Evolutionary conservation across 805 yeast genomes (phyloP).

Genomic region (Grigorovia transvaalensis): DNA sequence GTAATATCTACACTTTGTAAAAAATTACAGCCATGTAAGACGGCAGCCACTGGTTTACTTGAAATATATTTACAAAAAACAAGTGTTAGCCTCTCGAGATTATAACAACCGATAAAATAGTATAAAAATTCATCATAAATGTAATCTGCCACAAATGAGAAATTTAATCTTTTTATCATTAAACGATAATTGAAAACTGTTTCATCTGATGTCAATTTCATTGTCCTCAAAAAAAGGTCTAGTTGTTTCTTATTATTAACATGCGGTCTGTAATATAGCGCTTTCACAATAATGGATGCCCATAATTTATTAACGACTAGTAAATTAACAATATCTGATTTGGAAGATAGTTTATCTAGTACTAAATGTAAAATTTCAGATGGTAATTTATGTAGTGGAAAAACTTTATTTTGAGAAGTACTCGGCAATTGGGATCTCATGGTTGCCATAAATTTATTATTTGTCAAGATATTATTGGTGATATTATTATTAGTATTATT

Average conservation of each 20-base stretch:
- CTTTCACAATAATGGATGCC: slow-evolving; percentile 67
- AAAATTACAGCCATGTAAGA: slow-evolving; percentile 53
- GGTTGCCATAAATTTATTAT: not conserved
- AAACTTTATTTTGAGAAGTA: slow-evolving; percentile 4
- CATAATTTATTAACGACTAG: slow-evolving; percentile 72
- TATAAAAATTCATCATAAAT: slow-evolving; percentile 56
- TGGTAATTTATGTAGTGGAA: slow-evolving; percentile 32
- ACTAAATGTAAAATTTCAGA: slow-evolving; percentile 53
- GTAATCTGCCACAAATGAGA: slow-evolving; percentile 59
- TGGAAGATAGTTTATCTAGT: slow-evolving; percentile 52
- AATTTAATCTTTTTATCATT: slow-evolving; percentile 68
- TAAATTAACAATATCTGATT: slow-evolving; percentile 47
- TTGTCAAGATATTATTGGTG: not conserved
- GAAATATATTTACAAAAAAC: slow-evolving; percentile 66
- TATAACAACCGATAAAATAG: slow-evolving; percentile 55
- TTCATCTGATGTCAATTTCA: slow-evolving; percentile 18
- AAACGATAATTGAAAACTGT: slow-evolving; percentile 59
- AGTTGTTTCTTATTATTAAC: slow-evolving; percentile 46
- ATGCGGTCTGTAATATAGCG: slow-evolving; percentile 81
- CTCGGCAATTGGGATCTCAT: not conserved
- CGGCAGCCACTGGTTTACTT: slow-evolving; percentile 47
- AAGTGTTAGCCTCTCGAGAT: slow-evolving; percentile 75
- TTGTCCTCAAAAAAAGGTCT: slow-evolving; percentile 32
- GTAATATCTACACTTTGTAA: slow-evolving; percentile 83
- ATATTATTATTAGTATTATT: not conserved